Conservation (phyloP, 805 yeast genomes). For the Saccharomycopsis selenospora region DNA sequence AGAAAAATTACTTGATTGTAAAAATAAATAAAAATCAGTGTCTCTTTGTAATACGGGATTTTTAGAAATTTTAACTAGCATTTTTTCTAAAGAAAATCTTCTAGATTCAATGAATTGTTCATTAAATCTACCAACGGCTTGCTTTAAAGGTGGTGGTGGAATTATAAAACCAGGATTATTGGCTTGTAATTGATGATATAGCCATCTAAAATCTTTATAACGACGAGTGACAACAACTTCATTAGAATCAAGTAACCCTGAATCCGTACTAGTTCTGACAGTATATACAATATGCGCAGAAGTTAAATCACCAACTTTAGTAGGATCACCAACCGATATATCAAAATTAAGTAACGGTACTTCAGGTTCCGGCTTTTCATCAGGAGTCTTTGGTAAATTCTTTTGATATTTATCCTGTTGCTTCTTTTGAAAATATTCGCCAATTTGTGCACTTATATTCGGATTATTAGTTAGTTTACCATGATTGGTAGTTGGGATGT, state of each 20-base stretch:
- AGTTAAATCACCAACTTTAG: conserved; percentile 85
- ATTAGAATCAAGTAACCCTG: conserved; percentile 29
- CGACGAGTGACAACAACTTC: conserved; percentile 67
- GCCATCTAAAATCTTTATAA: conserved; percentile 90
- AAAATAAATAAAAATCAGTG: conserved; percentile 67
- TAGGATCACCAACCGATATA: conserved; percentile 81
- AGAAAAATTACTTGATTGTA: conserved; percentile 64
- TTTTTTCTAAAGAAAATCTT: conserved; percentile 74
- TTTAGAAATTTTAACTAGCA: conserved; percentile 67
- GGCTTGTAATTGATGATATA: conserved; percentile 77
- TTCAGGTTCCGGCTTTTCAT: conserved; percentile 21
- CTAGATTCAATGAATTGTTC: conserved; percentile 85
- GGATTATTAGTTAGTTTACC: conserved; percentile 17
- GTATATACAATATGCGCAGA: conserved; percentile 84
- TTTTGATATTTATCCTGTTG: conserved; percentile 7
- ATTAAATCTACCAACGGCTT: conserved; percentile 85
- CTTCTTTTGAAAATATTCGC: conserved; percentile 15
- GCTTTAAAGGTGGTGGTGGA: conserved; percentile 96
- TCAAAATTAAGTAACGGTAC: conserved; percentile 35
- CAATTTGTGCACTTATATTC: conserved; percentile 14
- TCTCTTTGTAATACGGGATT: conserved; percentile 57
- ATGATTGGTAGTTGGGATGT: conserved; percentile 27
- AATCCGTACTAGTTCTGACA: conserved; percentile 55
- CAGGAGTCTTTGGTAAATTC: conserved; percentile 13
- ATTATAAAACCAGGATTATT: conserved; percentile 86